These are phyloP conservation scores for Friedmanniomyces endolithicus DNA, from an alignment of 495 filamentous ascomycete genomes.

Conservation along the genomic window DNA sequence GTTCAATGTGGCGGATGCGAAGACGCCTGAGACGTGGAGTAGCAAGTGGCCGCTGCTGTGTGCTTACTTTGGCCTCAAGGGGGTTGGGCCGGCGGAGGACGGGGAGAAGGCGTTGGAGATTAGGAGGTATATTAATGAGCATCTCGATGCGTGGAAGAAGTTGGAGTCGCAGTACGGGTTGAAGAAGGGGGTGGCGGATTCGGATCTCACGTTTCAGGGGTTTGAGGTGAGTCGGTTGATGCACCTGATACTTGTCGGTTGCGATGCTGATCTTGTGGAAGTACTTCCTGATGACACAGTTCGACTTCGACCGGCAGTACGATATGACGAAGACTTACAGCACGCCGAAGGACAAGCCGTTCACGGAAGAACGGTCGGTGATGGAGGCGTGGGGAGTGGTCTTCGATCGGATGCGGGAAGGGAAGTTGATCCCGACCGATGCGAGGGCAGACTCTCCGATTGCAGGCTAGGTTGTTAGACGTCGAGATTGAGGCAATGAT, in stretches of 20 bases:
- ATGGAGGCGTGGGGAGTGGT: constrained; percentile 22
- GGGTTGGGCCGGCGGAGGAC: constrained; percentile 11
- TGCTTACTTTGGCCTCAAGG: constrained; percentile 26
- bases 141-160: constrained; percentile 23
- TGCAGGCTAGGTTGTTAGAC: background rate
- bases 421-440: constrained; percentile 24
- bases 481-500: too few species aligned
- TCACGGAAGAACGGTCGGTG: constrained; percentile 23
- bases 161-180: constrained; percentile 24
- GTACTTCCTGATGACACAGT: constrained; percentile 26
- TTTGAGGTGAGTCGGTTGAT: constrained; percentile 15
- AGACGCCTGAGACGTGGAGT: constrained; percentile 20
- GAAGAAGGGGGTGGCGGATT: constrained; percentile 26
- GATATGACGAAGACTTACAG: constrained; percentile 27
- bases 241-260: background rate
- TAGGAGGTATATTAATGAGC: constrained; percentile 24
- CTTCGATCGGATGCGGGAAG: constrained; percentile 26
- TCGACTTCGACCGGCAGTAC: constrained; percentile 30
- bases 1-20: constrained; percentile 28
- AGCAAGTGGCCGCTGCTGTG: constrained; percentile 26
- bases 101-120: constrained; percentile 13
- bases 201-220: constrained; percentile 20
- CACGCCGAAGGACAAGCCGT: constrained; percentile 16
- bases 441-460: background rate
- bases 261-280: background rate